Conservation (phyloP, 805 yeast genomes). For the Torulaspora quercuum region DNA sequence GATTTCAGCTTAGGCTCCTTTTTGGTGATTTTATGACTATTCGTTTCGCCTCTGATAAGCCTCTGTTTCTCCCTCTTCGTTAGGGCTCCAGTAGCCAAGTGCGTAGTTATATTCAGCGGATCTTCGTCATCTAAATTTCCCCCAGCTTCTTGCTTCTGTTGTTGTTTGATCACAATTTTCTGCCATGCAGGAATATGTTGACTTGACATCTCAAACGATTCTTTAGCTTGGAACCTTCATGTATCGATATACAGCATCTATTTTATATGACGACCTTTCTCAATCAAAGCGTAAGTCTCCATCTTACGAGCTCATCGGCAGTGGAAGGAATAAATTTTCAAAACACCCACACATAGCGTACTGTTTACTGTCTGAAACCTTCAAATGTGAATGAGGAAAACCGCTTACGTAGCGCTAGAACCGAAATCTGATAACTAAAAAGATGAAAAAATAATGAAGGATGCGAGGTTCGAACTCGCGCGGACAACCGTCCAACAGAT, state of each 20-base stretch:
- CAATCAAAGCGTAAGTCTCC: too few species aligned
- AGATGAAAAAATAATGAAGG: slow-evolving; percentile 30
- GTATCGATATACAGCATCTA: too few species aligned
- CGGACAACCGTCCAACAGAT: slow-evolving; percentile 42
- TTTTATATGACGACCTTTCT: too few species aligned
- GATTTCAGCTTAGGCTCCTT: slow-evolving; percentile 15
- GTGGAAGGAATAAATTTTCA: slow-evolving; percentile 10
- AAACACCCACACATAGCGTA: slow-evolving; percentile 13
- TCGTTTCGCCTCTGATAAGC: slow-evolving; percentile 28
- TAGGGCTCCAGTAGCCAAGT: slow-evolving; percentile 35
- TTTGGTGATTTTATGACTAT: slow-evolving; percentile 19
- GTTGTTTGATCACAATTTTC: slow-evolving; percentile 27
- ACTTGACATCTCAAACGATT: slow-evolving; percentile 13
- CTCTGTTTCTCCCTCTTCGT: slow-evolving; percentile 33
- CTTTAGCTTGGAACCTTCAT: too few species aligned
- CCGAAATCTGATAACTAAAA: background rate
- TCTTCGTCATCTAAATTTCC: slow-evolving; percentile 23
- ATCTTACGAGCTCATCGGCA: slow-evolving; percentile 10
- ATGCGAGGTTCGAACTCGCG: slow-evolving; percentile 42
- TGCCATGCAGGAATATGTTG: slow-evolving; percentile 38
- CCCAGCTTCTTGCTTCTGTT: slow-evolving; percentile 8
- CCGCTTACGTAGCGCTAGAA: too few species aligned
- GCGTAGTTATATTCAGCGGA: slow-evolving; percentile 37
- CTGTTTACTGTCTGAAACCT: too few species aligned
- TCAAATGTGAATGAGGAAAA: too few species aligned